Evolutionary conservation across 179 eudicot genomes (phyloP).

Genomic region (Spinacia oleracea): DNA sequence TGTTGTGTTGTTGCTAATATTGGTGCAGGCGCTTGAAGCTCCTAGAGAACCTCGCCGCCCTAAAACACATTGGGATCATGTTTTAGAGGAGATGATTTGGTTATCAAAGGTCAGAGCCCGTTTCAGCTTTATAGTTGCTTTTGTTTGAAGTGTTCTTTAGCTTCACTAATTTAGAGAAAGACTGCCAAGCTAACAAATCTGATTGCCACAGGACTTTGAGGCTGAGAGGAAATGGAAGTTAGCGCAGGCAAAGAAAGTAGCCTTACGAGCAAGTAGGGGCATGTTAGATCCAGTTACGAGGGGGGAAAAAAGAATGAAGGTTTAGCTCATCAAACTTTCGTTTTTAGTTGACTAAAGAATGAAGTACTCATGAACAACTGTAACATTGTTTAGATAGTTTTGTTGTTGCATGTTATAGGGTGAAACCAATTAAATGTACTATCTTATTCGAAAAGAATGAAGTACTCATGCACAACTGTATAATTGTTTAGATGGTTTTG

Average conservation of each 20-base stretch:
- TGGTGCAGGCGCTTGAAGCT: slow-evolving; percentile 88
- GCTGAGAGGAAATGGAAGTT: slow-evolving; percentile 98
- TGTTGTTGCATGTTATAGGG: not conserved
- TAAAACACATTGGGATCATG: slow-evolving; percentile 99
- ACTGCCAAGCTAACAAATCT: slow-evolving; percentile 14
- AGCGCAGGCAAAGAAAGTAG: slow-evolving; percentile 93
- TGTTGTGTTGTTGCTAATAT: not conserved
- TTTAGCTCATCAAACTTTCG: slow-evolving; percentile 21
- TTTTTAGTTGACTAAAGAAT: not conserved
- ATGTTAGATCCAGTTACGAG: slow-evolving; percentile 91
- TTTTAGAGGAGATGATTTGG: slow-evolving; percentile 98
- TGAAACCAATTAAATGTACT: not conserved
- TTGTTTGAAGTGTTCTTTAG: not conserved
- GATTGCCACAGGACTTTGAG: slow-evolving; percentile 76
- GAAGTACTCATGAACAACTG: not conserved
- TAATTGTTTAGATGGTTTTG: not conserved
- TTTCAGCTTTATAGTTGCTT: not conserved
- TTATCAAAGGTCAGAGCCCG: slow-evolving; percentile 75
- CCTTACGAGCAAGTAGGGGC: slow-evolving; percentile 95
- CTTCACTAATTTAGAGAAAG: not conserved
- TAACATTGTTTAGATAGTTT: not conserved
- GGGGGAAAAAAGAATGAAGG: slow-evolving; percentile 90
- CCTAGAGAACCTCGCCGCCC: slow-evolving; percentile 92
- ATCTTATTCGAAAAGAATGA: not conserved
- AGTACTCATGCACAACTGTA: not conserved